Evolutionary conservation across 2,329 filamentous ascomycete species (phyloP).

Genomic region (Taxawa tesnikishii): DNA sequence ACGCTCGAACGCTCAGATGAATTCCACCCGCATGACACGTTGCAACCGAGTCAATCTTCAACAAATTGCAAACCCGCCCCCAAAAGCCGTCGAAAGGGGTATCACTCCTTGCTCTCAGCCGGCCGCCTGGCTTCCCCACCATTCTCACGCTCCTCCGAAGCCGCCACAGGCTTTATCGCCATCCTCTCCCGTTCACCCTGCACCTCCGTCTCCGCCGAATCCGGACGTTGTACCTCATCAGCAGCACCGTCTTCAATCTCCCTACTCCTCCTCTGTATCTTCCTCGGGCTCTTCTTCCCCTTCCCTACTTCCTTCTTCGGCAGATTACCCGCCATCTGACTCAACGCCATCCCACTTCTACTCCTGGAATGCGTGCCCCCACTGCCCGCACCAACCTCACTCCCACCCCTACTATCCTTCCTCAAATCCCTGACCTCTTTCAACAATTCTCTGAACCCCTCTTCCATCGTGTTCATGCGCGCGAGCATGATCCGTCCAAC

Average conservation of each 20-base stretch:
- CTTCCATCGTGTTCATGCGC: slow-evolving; percentile 85
- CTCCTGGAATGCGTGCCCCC: slow-evolving; percentile 2
- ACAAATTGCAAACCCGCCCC: too few species aligned
- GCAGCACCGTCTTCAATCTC: slow-evolving; percentile 8
- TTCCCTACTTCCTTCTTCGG: slow-evolving; percentile 12
- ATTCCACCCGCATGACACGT: too few species aligned
- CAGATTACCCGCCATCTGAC: slow-evolving; percentile 12
- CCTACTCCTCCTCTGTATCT: slow-evolving; percentile 9
- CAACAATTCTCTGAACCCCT: slow-evolving; percentile 64
- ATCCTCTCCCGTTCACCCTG: too few species aligned
- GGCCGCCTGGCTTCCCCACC: too few species aligned
- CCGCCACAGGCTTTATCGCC: too few species aligned
- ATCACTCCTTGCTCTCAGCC: too few species aligned
- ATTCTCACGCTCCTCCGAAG: too few species aligned
- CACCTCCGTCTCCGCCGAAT: too few species aligned
- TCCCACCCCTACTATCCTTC: slow-evolving; percentile 16
- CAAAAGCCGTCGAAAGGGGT: too few species aligned
- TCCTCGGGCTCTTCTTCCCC: slow-evolving; percentile 14
- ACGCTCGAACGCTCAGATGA: too few species aligned
- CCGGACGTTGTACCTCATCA: slow-evolving; percentile 1
- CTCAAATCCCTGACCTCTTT: slow-evolving; percentile 20
- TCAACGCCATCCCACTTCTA: not conserved
- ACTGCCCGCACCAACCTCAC: slow-evolving; percentile 11
- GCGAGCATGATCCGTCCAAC: slow-evolving; percentile 70
- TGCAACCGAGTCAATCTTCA: too few species aligned